phyloP scores from a whole-genome alignment of 2,329 filamentous ascomycete genomes.

The Camillea tinctor region DNA sequence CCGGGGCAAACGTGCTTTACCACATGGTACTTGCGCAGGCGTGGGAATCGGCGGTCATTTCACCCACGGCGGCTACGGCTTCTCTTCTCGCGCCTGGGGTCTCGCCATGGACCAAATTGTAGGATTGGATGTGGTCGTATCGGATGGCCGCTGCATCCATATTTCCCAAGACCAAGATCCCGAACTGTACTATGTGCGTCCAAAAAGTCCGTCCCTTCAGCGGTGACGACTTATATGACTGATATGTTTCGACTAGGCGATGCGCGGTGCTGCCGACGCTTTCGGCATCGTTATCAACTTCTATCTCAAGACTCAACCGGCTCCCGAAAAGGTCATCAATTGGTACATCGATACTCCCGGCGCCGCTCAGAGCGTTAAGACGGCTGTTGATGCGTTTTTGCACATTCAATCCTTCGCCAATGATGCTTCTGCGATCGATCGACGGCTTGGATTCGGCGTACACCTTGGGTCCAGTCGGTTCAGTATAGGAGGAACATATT shows the following conservation, averaged over 20 bases:
- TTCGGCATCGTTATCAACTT: slow-evolving; percentile 40
- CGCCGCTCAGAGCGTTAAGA: slow-evolving; percentile 13
- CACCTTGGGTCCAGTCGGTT: slow-evolving; percentile 24
- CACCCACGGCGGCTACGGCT: slow-evolving; percentile 46
- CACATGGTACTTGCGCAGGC: slow-evolving; percentile 44
- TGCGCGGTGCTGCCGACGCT: slow-evolving; percentile 40
- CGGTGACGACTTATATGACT: neutral
- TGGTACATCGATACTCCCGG: slow-evolving; percentile 27
- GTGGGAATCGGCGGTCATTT: slow-evolving; percentile 47
- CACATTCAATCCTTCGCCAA: slow-evolving; percentile 34
- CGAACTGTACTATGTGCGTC: slow-evolving; percentile 30
- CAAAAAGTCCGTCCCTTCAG: too few species aligned
- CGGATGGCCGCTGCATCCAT: slow-evolving; percentile 24
- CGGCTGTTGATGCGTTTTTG: slow-evolving; percentile 22
- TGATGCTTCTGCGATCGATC: slow-evolving; percentile 29
- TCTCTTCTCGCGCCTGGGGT: slow-evolving; percentile 47
- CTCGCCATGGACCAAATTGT: slow-evolving; percentile 49
- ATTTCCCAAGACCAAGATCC: slow-evolving; percentile 16
- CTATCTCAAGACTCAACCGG: slow-evolving; percentile 33
- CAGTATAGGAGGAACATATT: slow-evolving; percentile 33
- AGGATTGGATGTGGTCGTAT: slow-evolving; percentile 46
- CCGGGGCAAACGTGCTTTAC: slow-evolving; percentile 36
- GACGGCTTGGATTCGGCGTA: slow-evolving; percentile 30
- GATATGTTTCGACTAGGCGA: slow-evolving; percentile 27
- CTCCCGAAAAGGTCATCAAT: slow-evolving; percentile 36